These are phyloP conservation scores for Inga laurina DNA, from an alignment of 306 rosid species.

Conservation along the genomic window DNA sequence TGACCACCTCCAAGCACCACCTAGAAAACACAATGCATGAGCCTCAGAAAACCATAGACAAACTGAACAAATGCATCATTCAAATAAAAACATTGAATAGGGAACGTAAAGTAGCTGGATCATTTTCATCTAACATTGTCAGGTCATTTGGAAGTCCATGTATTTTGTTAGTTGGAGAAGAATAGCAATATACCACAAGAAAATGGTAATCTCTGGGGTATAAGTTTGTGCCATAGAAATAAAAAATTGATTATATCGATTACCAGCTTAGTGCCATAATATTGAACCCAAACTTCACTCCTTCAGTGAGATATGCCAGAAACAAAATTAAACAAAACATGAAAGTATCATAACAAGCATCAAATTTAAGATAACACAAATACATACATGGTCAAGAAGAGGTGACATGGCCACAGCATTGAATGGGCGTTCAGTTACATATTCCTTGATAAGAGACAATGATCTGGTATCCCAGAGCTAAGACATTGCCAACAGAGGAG, in stretches of 20 bases:
- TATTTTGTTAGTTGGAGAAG: neutral
- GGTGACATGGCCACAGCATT: constrained; percentile 95
- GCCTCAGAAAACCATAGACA: constrained; percentile 9
- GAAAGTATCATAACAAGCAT: neutral
- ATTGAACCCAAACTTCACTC: neutral
- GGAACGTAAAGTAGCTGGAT: neutral
- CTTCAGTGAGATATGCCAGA: neutral
- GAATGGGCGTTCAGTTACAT: constrained; percentile 83
- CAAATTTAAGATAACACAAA: neutral
- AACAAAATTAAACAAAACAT: neutral
- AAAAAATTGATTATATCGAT: neutral
- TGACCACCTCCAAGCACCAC: constrained; percentile 99
- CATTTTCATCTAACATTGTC: neutral
- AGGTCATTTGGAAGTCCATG: neutral
- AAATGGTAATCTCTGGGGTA: neutral
- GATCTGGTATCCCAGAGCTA: constrained; percentile 92
- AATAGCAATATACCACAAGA: neutral
- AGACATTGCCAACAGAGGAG: neutral
- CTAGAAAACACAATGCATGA: constrained; percentile 36
- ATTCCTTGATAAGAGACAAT: constrained; percentile 81
- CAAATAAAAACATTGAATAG: neutral
- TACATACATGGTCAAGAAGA: constrained; percentile 84
- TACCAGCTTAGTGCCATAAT: neutral
- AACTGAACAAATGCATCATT: neutral
- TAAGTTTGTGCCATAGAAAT: neutral